Evolutionary conservation across 2,329 filamentous ascomycete species (phyloP).

Genomic region (Nakataea oryzae): DNA sequence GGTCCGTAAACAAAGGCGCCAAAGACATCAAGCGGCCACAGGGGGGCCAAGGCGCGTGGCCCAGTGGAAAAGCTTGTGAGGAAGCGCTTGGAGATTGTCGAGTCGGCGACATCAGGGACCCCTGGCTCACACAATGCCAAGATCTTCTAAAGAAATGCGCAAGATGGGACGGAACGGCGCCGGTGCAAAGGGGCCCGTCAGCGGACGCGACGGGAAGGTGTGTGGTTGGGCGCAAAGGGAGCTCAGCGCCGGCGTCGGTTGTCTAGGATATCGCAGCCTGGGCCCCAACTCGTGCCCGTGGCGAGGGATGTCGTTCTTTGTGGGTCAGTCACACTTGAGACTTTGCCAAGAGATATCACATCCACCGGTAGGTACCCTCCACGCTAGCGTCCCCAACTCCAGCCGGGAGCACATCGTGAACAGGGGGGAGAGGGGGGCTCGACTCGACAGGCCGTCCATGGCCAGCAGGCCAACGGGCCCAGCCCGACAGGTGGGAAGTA

Average conservation of each 20-base stretch:
- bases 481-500: too few species aligned
- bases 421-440: too few species aligned
- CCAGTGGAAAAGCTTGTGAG: too few species aligned
- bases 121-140: neutral
- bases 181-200: neutral
- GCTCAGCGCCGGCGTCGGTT: neutral
- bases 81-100: too few species aligned
- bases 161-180: neutral
- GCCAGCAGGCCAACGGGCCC: too few species aligned
- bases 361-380: neutral
- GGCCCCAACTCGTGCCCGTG: neutral
- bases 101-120: too few species aligned
- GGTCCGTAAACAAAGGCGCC: too few species aligned
- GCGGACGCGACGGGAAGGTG: neutral
- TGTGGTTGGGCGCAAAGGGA: neutral
- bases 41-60: too few species aligned
- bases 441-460: too few species aligned
- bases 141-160: neutral
- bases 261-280: neutral
- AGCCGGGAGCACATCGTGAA: too few species aligned
- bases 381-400: too few species aligned
- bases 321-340: conserved; percentile 5
- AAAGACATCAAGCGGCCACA: too few species aligned
- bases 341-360: conserved; percentile 2
- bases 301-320: neutral